Conservation (phyloP, 345 rosid genomes). For the Laguncularia racemosa region DNA sequence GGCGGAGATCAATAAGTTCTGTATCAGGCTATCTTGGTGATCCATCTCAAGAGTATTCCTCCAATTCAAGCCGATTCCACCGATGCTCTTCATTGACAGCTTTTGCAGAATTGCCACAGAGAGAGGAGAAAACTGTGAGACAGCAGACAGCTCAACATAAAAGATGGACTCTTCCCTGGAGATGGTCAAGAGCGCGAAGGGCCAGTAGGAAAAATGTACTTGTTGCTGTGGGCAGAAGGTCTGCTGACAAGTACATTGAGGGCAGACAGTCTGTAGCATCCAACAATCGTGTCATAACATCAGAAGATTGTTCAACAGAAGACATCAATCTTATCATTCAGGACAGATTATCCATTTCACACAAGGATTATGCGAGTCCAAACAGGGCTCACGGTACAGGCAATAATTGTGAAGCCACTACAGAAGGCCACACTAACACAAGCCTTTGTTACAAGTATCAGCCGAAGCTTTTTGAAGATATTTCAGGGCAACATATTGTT, state of each 20-base stretch:
- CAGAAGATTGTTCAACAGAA: slow-evolving; percentile 4
- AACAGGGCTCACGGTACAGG: not conserved
- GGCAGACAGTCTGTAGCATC: not conserved
- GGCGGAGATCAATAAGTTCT: slow-evolving; percentile 8
- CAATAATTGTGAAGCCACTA: not conserved
- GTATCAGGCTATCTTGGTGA: slow-evolving; percentile 6
- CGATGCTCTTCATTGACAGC: slow-evolving; percentile 8
- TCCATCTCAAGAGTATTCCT: slow-evolving; percentile 5
- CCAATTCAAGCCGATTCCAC: slow-evolving; percentile 4
- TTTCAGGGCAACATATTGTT: slow-evolving; percentile 19
- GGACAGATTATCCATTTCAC: not conserved
- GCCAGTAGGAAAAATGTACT: slow-evolving; percentile 6
- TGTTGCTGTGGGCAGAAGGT: not conserved
- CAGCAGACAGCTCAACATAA: slow-evolving; percentile 1
- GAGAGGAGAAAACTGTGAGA: slow-evolving; percentile 2
- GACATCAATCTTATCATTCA: not conserved
- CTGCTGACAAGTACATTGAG: not conserved
- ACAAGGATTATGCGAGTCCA: not conserved
- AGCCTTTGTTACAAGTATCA: slow-evolving; percentile 24
- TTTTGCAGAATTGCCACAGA: slow-evolving; percentile 1
- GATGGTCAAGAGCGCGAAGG: slow-evolving; percentile 20
- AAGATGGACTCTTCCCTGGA: slow-evolving; percentile 18
- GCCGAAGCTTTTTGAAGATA: slow-evolving; percentile 22
- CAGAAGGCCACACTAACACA: slow-evolving; percentile 3
- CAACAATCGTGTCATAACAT: not conserved